A percentile compares a stretch with the other conserved stretches of the same genome.
These are phyloP conservation scores for Erodium moschatum DNA, from an alignment of 441 rosid genomes.

Conservation along the genomic window DNA sequence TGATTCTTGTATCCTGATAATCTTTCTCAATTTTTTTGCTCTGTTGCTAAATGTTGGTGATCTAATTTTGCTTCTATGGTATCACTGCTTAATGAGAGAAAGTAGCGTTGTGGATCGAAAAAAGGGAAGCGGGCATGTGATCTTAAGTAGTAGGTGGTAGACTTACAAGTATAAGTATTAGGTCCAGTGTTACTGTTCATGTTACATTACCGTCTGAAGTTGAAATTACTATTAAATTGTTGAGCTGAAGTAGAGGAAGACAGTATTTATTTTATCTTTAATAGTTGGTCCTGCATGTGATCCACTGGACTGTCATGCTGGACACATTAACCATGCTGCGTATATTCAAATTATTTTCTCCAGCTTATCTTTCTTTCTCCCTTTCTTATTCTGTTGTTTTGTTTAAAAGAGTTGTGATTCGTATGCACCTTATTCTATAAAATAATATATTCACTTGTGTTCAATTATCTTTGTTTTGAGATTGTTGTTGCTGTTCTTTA, in stretches of 20 bases:
- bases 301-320: not conserved
- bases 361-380: not conserved
- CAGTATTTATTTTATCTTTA: not conserved
- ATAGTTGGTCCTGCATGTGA: not conserved
- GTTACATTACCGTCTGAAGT: not conserved
- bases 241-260: not conserved
- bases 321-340: not conserved
- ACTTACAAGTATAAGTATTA: not conserved
- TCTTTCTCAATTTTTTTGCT: not conserved
- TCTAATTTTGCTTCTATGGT: not conserved
- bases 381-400: conserved; percentile 1
- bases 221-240: not conserved
- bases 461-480: conserved; percentile 15
- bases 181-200: not conserved
- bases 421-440: not conserved
- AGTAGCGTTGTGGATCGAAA: not conserved
- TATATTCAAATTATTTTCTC: not conserved
- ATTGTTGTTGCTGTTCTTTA: conserved; percentile 31
- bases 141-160: not conserved
- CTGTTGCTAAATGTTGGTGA: conserved; percentile 8
- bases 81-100: not conserved
- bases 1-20: conserved; percentile 78
- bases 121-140: not conserved
- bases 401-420: conserved; percentile 3
- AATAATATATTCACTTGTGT: not conserved